Base-by-base conservation (phyloP, 148 eudicot species). In the Rhododendron henanense region DNA sequence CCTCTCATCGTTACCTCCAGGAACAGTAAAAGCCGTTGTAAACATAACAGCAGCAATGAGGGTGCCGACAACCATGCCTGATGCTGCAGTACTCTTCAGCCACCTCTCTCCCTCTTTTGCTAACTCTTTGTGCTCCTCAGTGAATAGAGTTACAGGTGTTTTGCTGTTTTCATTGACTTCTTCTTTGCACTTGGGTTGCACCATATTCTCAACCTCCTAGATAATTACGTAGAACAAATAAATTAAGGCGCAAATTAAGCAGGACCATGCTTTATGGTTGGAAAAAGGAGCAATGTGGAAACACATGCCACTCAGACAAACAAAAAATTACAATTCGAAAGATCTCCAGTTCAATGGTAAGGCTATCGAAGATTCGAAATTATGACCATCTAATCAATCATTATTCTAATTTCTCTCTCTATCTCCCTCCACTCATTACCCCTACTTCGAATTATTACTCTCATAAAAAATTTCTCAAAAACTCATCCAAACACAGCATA, bases 1-100 rank as follows among this genome's bases (percentile, higher is more conserved):
- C 4, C 2, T 65, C 9, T n/a, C 31, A 23, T 85, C n/a, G 21
- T 87, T 87, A 39, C 90, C 90, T 33, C 90, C 90, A n/a, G 90
- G 90, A 6, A 89, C 87, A 19, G 88, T 89, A 65, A 89, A 87
- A 16, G 81, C 71, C 3, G 90, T 61, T 11, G 90, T 73, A 75
- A 89, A 89, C 50, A 87, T 83, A n/a, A 89, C 87, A 11, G 90
- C 81, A 39, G 89, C 85, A 14, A 89, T 82, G 16, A 89, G 88
- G 39, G 90, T 83, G 35, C 83, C 84, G 0, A 89, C 89, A 35
- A 87, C 53, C 89, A 87, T 85, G 63, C 89, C 48, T 10, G 91
- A 87, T 15, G 61, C 57, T 2, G 91, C 87, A 21, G 86, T 87
- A 45, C 71, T 69, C 77, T 89, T 87, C 90, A 89, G 87, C 90